Base-by-base conservation (phyloP, 768 basidiomycete genomes). In the Gautieria morchelliformis region DNA sequence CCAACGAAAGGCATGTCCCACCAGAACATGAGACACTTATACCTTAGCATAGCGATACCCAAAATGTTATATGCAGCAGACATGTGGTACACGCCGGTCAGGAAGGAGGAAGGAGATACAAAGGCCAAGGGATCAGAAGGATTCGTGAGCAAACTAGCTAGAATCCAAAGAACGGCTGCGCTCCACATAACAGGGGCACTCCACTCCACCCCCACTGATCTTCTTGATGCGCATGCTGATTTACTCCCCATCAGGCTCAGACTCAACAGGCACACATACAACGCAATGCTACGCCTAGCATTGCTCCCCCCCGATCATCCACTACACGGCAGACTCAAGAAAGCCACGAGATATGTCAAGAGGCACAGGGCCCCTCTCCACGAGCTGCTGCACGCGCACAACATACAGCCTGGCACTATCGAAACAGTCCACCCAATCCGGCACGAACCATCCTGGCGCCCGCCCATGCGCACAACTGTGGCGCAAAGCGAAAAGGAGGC, bases 341-440 rank as follows among this genome's bases (percentile, higher is more conserved):
- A 33, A 11, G 54, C 57, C 1, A 24, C 52, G 4, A 42, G 45
- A 40, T 12, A 32, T 24, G 20, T 58, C 11, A 58, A 62, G n/a
- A 62, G 60, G 39, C 37, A 49, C 24, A 52, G 57, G 3, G 39
- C 65, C 4, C 63, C 68, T 0, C 56, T 69, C 4, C 67, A 71
- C 39, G 22, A 60, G 11, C 33, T 69, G 1, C 53, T 66, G 47
- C 30, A 61, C 11, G 32, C 57, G 0, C 56, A 6, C 14, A 32
- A 59, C 15, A 51, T 66, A 4, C 5, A 54, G 5, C 51, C 54
- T 17, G 20, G 15, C 10, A 19, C 20, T 0, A 51, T 64, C 0
- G 68, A 69, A 58, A 61, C 42, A 64, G 60, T 61, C 49, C 5
- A 45, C 0, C 3, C 57, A 5, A 33, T 19, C 3, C 41, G 44